phyloP scores from a whole-genome alignment of 1,284 basidiomycete genomes.

The Sutorius eximius region DNA sequence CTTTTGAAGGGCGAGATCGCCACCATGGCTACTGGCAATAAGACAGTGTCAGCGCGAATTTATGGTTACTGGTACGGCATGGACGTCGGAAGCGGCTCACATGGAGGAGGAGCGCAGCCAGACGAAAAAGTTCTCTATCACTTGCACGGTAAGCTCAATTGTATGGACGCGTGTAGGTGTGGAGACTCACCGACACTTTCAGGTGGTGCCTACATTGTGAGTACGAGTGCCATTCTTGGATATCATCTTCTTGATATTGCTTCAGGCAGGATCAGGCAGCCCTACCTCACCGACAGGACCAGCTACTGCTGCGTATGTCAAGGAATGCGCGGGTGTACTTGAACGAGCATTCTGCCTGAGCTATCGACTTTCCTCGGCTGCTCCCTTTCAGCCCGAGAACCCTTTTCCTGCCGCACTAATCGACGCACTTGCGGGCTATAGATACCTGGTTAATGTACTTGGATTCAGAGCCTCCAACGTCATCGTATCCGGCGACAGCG shows the following conservation, averaged over 20 bases:
- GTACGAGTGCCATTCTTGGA: neutral
- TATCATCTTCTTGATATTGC: neutral
- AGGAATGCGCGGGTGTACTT: neutral
- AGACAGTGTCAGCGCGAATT: neutral
- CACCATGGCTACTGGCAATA: neutral
- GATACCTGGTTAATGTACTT: neutral
- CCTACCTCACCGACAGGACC: neutral
- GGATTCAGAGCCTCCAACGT: neutral
- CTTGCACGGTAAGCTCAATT: neutral
- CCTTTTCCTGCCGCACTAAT: neutral
- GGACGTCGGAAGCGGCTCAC: neutral
- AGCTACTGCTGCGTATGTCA: neutral
- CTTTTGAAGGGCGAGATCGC: neutral
- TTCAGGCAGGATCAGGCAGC: constrained; percentile 5
- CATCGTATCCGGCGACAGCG: neutral
- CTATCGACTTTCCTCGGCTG: constrained; percentile 1
- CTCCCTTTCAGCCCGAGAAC: neutral
- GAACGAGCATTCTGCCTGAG: constrained; percentile 3
- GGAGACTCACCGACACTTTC: neutral
- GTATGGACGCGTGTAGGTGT: neutral
- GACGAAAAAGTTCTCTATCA: constrained; percentile 8
- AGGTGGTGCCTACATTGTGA: neutral
- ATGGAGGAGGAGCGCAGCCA: constrained; percentile 3
- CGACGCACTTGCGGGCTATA: neutral
- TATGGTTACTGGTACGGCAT: neutral